Evolutionary conservation across 768 basidiomycete genomes (phyloP).

Genomic region (Termitomyces sp.): DNA sequence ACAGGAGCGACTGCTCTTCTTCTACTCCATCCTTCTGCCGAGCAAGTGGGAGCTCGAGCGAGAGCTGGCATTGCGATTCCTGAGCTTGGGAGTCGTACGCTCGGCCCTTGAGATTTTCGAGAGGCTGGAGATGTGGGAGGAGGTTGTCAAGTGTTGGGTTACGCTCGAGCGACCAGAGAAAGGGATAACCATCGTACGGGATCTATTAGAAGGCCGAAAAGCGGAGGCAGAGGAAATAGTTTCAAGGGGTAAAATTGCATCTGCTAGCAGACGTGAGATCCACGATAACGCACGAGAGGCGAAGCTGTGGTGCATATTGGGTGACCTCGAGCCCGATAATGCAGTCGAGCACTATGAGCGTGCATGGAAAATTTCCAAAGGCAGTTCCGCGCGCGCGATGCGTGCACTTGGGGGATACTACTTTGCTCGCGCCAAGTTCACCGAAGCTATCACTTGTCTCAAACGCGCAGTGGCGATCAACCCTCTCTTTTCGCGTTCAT

Average conservation of each 20-base stretch:
- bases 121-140: conserved; percentile 98
- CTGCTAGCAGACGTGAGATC: conserved; percentile 34
- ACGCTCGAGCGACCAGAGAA: conserved; percentile 75
- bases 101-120: conserved; percentile 94
- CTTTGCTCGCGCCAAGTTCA: conserved; percentile 65
- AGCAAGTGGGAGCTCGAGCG: conserved; percentile 92
- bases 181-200: conserved; percentile 77
- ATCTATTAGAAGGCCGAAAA: conserved; percentile 80
- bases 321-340: conserved; percentile 78
- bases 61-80: conserved; percentile 82
- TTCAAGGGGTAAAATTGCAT: conserved; percentile 50
- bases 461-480: conserved; percentile 81
- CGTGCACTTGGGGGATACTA: conserved; percentile 85
- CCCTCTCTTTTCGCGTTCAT: conserved; percentile 80
- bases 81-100: conserved; percentile 81
- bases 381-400: conserved; percentile 86
- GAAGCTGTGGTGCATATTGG: conserved; percentile 93
- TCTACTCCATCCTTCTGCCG: conserved; percentile 80
- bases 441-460: conserved; percentile 61
- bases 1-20: conserved; percentile 72
- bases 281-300: conserved; percentile 74
- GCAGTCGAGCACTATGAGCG: conserved; percentile 72
- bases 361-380: conserved; percentile 80
- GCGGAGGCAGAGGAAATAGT: conserved; percentile 78
- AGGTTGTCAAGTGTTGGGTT: conserved; percentile 86